These are phyloP conservation scores for Cardamine chenopodiifolia DNA, from an alignment of 345 rosid genomes.

Conservation along the genomic window DNA sequence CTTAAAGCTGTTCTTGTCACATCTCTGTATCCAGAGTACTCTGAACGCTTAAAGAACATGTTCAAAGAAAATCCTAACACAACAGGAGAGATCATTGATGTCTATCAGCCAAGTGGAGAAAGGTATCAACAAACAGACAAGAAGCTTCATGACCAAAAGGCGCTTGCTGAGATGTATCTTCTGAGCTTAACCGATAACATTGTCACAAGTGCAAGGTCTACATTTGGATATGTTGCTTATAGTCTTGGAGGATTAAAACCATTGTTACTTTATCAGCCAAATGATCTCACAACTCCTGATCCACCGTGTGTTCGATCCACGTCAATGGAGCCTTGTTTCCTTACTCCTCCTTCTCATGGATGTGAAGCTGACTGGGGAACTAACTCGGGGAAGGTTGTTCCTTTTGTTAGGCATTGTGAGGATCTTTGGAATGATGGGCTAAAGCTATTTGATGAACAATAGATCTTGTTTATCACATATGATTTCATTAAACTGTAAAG, in stretches of 20 bases:
- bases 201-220: constrained; percentile 46
- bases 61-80: constrained; percentile 25
- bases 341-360: constrained; percentile 45
- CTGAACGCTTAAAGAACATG: constrained; percentile 31
- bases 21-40: constrained; percentile 42
- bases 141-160: constrained; percentile 45
- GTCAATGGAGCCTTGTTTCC: constrained; percentile 54
- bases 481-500: background rate
- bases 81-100: constrained; percentile 43
- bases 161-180: constrained; percentile 46
- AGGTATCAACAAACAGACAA: constrained; percentile 36
- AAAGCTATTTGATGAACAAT: constrained; percentile 41
- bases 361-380: constrained; percentile 38
- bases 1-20: constrained; percentile 46
- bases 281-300: constrained; percentile 34
- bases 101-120: constrained; percentile 50
- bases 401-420: constrained; percentile 47
- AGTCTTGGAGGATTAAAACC: constrained; percentile 43
- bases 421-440: constrained; percentile 42
- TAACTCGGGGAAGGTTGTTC: constrained; percentile 36
- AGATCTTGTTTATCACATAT: background rate
- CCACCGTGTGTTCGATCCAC: constrained; percentile 42
- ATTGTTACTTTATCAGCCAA: constrained; percentile 44
- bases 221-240: constrained; percentile 49
- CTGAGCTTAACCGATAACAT: constrained; percentile 43